Conservation (phyloP, 208 protist genomes). For the Crithidia mellificae region DNA sequence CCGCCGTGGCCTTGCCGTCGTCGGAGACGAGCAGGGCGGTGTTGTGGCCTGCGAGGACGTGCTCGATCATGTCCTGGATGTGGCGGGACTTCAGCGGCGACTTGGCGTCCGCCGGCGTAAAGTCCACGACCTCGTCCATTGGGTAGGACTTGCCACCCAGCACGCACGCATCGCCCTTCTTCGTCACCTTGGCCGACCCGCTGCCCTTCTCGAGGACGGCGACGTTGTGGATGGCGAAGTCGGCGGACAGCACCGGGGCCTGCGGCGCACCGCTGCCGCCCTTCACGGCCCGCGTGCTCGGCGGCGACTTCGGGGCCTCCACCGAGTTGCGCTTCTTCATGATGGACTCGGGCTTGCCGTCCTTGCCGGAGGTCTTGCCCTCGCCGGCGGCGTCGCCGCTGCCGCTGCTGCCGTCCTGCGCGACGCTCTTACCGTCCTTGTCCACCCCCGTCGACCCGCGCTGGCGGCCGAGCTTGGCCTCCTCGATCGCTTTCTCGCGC, state of each 20-base stretch:
- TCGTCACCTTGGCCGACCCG: constrained; percentile 9
- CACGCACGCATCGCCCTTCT: constrained; percentile 27
- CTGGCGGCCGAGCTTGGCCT: neutral
- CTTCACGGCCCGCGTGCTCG: constrained; percentile 8
- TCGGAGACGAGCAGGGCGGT: constrained; percentile 49
- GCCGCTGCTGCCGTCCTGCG: constrained; percentile 8
- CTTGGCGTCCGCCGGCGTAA: constrained; percentile 19
- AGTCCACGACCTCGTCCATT: constrained; percentile 46
- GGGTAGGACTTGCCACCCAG: constrained; percentile 27
- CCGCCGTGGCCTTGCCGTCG: constrained; percentile 34
- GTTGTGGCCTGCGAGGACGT: constrained; percentile 62
- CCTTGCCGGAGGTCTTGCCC: neutral
- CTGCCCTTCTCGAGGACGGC: constrained; percentile 17
- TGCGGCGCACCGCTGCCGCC: neutral
- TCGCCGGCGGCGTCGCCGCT: neutral
- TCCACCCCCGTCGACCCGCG: constrained; percentile 16
- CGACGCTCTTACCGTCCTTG: constrained; percentile 19
- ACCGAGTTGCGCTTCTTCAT: constrained; percentile 21
- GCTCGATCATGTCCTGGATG: constrained; percentile 41
- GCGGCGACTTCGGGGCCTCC: constrained; percentile 30
- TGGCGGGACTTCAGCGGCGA: constrained; percentile 24
- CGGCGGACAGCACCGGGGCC: constrained; percentile 19
- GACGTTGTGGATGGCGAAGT: constrained; percentile 33
- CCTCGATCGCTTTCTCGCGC: constrained; percentile 11
- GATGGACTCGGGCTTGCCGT: constrained; percentile 19